Percentiles rank a stretch among this genome's conserved stretches.
Evolutionary conservation across 1,284 basidiomycete genomes (phyloP).

Genomic region (Ceratobasidium sp.): DNA sequence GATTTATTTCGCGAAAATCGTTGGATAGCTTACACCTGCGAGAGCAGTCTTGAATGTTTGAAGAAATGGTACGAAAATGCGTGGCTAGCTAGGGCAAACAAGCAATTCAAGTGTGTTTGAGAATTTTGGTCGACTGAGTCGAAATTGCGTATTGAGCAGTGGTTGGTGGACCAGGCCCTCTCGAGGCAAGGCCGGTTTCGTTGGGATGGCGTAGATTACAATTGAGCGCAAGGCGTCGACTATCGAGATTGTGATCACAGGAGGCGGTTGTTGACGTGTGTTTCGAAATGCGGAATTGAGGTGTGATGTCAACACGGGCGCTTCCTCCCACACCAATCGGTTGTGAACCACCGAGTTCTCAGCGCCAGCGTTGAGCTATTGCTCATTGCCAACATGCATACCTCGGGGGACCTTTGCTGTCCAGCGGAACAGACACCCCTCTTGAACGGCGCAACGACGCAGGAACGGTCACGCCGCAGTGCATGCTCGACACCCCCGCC

Average conservation of each 20-base stretch:
- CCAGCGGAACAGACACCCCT: slow-evolving; percentile 13
- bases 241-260: not conserved
- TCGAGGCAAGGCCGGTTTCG: too few relatives aligned
- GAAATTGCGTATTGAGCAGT: too few relatives aligned
- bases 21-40: too few relatives aligned
- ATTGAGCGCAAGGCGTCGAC: too few relatives aligned
- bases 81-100: too few relatives aligned
- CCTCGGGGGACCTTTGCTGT: not conserved
- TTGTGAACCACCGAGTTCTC: not conserved
- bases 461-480: not conserved
- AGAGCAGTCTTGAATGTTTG: too few relatives aligned
- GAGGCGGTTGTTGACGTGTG: slow-evolving; percentile 6
- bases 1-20: too few relatives aligned
- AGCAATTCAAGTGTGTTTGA: too few relatives aligned
- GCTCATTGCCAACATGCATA: slow-evolving; percentile 8
- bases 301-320: slow-evolving; percentile 11
- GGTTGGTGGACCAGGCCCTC: too few relatives aligned
- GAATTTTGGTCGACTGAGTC: too few relatives aligned
- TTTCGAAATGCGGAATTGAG: not conserved
- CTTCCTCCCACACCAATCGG: slow-evolving; percentile 9
- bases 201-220: too few relatives aligned
- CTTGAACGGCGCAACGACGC: not conserved
- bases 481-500: not conserved
- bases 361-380: not conserved
- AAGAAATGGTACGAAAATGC: too few relatives aligned